These are phyloP conservation scores for Wallacemonas sp. DNA, from an alignment of 208 protist species.

Conservation along the genomic window DNA sequence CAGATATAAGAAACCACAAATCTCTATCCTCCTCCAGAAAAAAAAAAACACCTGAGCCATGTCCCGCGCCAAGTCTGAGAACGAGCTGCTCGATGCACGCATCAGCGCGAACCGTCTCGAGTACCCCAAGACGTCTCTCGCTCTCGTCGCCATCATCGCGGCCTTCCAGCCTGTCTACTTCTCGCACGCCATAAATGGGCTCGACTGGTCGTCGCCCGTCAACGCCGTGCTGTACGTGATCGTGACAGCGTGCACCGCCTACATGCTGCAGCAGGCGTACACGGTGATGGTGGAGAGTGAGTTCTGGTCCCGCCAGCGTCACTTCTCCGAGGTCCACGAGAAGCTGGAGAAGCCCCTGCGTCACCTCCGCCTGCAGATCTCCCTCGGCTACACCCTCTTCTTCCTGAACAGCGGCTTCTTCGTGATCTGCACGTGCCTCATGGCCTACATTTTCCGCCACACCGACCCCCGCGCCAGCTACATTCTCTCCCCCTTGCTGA, in stretches of 20 bases:
- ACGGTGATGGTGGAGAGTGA: slow-evolving; percentile 85
- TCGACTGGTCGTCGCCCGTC: slow-evolving; percentile 55
- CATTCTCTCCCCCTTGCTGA: slow-evolving; percentile 79
- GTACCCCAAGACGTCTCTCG: slow-evolving; percentile 72
- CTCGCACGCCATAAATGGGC: slow-evolving; percentile 81
- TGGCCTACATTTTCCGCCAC: slow-evolving; percentile 87
- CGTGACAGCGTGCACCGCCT: slow-evolving; percentile 56
- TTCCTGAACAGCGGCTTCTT: slow-evolving; percentile 88
- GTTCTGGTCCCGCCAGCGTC: slow-evolving; percentile 89
- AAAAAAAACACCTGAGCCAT: slow-evolving; percentile 16
- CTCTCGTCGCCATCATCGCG: slow-evolving; percentile 59
- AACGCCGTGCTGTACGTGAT: slow-evolving; percentile 66
- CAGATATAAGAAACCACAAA: too few species aligned
- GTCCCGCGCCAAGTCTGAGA: slow-evolving; percentile 36
- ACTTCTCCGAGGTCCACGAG: slow-evolving; percentile 79
- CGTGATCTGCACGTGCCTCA: slow-evolving; percentile 63
- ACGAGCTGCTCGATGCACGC: slow-evolving; percentile 77
- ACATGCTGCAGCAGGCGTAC: slow-evolving; percentile 85
- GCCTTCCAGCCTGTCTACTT: slow-evolving; percentile 87
- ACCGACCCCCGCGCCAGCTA: slow-evolving; percentile 77
- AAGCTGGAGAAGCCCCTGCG: slow-evolving; percentile 64
- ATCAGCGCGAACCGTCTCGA: slow-evolving; percentile 85
- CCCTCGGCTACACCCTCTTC: slow-evolving; percentile 79
- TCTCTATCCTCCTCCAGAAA: too few species aligned
- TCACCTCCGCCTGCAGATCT: slow-evolving; percentile 78